These are phyloP conservation scores for Santalum album DNA, from an alignment of 164 flowering plant species.

Conservation along the genomic window DNA sequence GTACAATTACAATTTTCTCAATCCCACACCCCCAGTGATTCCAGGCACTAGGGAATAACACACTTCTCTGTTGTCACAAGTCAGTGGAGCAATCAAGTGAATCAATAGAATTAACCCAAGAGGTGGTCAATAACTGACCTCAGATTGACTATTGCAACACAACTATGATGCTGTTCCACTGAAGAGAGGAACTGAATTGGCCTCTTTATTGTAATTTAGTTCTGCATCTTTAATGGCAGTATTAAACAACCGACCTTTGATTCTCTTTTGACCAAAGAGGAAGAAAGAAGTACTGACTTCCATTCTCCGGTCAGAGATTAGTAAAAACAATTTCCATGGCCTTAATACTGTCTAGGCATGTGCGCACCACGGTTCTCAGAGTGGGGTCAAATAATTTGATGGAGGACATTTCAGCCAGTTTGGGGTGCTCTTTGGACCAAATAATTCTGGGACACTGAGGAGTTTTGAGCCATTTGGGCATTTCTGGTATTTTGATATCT, in stretches of 20 bases:
- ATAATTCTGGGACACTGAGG: no score
- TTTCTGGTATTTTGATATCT: no score
- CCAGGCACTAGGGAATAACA: neutral
- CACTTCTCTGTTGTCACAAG: neutral
- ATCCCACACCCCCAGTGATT: no score
- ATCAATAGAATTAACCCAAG: neutral
- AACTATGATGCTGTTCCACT: neutral
- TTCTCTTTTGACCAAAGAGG: neutral
- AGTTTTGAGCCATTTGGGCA: no score
- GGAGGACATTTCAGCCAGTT: no score
- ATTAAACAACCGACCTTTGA: no score
- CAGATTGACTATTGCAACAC: neutral
- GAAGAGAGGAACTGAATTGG: neutral
- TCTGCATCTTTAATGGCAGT: no score
- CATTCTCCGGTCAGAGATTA: neutral
- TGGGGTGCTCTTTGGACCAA: no score
- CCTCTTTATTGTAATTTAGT: neutral
- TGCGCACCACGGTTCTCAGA: no score
- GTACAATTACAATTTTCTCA: no score
- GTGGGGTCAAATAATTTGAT: no score
- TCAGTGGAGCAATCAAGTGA: neutral
- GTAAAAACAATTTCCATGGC: slow-evolving; percentile 4
- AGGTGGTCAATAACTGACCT: neutral
- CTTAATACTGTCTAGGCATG: neutral
- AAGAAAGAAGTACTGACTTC: neutral